A percentile compares a stretch with the other conserved stretches of the same genome.
Evolutionary conservation across 1,139 yeast species (phyloP).

Genomic region (Kodamaea fungicola): DNA sequence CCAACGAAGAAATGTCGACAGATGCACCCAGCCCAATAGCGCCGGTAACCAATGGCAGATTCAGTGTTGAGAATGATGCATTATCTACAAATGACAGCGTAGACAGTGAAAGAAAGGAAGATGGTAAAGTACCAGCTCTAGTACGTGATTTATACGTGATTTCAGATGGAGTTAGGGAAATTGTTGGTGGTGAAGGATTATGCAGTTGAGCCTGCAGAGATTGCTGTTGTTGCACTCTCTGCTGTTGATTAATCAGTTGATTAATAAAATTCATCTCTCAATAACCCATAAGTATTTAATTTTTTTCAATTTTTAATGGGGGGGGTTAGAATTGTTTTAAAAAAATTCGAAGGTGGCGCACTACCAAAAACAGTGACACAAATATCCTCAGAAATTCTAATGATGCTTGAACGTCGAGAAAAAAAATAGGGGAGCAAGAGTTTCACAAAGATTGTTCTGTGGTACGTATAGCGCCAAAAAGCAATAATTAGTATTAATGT

Average conservation of each 20-base stretch:
- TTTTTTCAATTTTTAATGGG: background rate
- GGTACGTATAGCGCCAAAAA: background rate
- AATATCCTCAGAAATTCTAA: background rate
- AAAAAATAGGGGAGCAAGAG: background rate
- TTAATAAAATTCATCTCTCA: conserved; percentile 4
- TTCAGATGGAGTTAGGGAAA: conserved; percentile 28
- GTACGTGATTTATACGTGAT: conserved; percentile 31
- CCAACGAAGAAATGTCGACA: background rate
- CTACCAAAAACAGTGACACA: conserved; percentile 1
- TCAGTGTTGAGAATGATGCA: conserved; percentile 10
- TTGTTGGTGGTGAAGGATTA: conserved; percentile 34
- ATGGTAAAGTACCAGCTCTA: conserved; percentile 57
- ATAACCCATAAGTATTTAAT: background rate
- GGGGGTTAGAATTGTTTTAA: background rate
- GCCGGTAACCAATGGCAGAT: conserved; percentile 16
- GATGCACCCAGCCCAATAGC: conserved; percentile 6
- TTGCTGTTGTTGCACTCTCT: background rate
- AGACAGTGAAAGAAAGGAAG: conserved; percentile 28
- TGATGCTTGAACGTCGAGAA: background rate
- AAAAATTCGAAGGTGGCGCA: background rate
- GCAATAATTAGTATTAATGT: too few relatives aligned
- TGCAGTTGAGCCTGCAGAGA: background rate
- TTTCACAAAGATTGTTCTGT: background rate
- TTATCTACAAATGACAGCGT: conserved; percentile 3
- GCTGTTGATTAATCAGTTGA: conserved; percentile 2